Evolutionary conservation across 441 rosid genomes (phyloP).

Genomic region (Bruguiera hainesii): DNA sequence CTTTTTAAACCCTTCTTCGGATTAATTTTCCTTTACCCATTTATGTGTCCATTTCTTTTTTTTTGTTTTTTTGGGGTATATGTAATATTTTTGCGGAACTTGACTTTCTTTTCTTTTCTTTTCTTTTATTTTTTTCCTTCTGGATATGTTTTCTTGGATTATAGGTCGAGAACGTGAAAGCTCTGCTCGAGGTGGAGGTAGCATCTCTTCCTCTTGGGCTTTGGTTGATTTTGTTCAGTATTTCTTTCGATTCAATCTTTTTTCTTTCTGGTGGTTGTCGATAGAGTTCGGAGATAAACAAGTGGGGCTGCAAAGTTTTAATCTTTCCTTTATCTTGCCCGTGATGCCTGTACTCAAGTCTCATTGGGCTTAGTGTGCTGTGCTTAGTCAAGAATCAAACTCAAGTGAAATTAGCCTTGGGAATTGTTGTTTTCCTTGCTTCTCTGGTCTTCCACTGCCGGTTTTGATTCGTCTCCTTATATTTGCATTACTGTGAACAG

Average conservation of each 20-base stretch:
- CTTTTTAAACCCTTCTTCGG: constrained; percentile 27
- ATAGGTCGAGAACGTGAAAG: constrained; percentile 92
- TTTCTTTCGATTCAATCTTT: background rate
- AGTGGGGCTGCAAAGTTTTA: background rate
- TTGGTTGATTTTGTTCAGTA: background rate
- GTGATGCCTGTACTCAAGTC: no score
- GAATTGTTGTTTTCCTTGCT: background rate
- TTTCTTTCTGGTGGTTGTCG: constrained; percentile 1
- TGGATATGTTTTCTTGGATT: background rate
- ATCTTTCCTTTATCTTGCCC: no score
- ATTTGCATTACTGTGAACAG: constrained; percentile 38
- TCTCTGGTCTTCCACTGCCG: background rate
- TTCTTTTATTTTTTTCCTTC: background rate
- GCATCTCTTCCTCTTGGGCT: constrained; percentile 8
- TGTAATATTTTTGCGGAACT: constrained; percentile 22
- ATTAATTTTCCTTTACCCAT: background rate
- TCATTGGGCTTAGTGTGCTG: no score
- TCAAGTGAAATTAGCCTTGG: background rate
- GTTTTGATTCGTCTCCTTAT: constrained; percentile 3
- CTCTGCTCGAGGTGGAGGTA: constrained; percentile 96
- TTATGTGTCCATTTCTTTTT: background rate
- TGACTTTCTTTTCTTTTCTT: background rate
- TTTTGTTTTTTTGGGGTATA: background rate
- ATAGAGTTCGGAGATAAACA: background rate
- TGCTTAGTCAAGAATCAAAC: no score